Evolutionary conservation across 345 rosid genomes (phyloP).

Genomic region (Acer campestre): DNA sequence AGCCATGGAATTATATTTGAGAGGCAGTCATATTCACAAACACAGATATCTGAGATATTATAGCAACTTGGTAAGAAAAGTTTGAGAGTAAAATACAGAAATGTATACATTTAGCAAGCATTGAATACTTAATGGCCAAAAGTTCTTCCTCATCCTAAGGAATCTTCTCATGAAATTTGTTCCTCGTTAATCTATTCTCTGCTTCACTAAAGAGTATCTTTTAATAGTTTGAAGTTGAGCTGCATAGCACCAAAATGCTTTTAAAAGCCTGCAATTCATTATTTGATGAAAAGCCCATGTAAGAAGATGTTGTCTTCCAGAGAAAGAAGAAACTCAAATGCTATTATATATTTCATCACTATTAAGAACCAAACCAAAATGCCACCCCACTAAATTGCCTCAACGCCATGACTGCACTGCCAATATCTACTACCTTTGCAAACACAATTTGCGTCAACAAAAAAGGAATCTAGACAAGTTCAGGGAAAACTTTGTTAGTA

Average conservation of each 20-base stretch:
- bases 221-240: background rate
- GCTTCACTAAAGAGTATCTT: background rate
- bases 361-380: background rate
- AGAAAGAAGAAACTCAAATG: background rate
- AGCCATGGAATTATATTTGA: no score
- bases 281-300: background rate
- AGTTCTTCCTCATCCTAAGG: background rate
- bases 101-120: background rate
- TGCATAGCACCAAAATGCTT: background rate
- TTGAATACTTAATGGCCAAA: background rate
- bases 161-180: background rate
- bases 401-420: background rate
- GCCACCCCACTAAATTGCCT: background rate
- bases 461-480: background rate
- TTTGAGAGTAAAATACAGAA: background rate
- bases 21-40: background rate
- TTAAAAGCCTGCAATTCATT: background rate
- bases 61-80: background rate
- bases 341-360: background rate
- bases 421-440: background rate
- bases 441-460: background rate
- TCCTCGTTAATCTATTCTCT: background rate
- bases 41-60: background rate
- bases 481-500: background rate
- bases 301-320: background rate